These are phyloP conservation scores for Trifolium repens DNA, from an alignment of 306 rosid species.

Conservation along the genomic window DNA sequence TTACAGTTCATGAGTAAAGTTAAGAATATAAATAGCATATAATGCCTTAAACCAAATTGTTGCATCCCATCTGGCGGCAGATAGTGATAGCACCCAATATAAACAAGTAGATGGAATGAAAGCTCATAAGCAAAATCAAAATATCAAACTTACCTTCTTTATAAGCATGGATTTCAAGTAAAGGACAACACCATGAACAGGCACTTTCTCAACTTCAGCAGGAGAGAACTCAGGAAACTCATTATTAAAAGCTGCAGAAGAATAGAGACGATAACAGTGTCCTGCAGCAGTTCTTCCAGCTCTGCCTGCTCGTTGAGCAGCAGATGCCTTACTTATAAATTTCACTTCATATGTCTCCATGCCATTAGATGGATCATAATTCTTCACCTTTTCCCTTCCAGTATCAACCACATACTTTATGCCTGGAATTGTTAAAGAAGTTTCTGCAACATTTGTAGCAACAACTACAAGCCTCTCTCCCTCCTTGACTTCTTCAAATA, in stretches of 20 bases:
- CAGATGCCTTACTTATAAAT: slow-evolving; percentile 97
- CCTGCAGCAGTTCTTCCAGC: slow-evolving; percentile 97
- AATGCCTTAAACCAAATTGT: slow-evolving; percentile 15
- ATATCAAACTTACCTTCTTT: slow-evolving; percentile 57
- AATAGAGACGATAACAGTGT: slow-evolving; percentile 87
- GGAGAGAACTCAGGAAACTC: slow-evolving; percentile 70
- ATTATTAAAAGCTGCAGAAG: slow-evolving; percentile 80
- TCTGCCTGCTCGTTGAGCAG: slow-evolving; percentile 89
- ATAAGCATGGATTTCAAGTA: slow-evolving; percentile 87
- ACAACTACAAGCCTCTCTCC: slow-evolving; percentile 86
- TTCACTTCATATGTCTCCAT: slow-evolving; percentile 78
- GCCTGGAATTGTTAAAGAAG: slow-evolving; percentile 93
- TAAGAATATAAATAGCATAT: background rate
- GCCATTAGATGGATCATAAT: slow-evolving; percentile 74
- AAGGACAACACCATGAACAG: slow-evolving; percentile 86
- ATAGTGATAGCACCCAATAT: slow-evolving; percentile 30
- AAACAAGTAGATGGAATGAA: slow-evolving; percentile 31
- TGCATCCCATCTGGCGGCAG: background rate
- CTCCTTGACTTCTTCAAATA: slow-evolving; percentile 74
- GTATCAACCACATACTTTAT: slow-evolving; percentile 91
- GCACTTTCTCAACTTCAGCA: slow-evolving; percentile 83
- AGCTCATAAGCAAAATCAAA: slow-evolving; percentile 21
- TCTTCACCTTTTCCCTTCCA: slow-evolving; percentile 90
- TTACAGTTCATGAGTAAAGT: background rate
- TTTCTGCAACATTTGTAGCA: slow-evolving; percentile 99